Conservation (phyloP, 768 basidiomycete species). For the Phylloporus sp. region DNA sequence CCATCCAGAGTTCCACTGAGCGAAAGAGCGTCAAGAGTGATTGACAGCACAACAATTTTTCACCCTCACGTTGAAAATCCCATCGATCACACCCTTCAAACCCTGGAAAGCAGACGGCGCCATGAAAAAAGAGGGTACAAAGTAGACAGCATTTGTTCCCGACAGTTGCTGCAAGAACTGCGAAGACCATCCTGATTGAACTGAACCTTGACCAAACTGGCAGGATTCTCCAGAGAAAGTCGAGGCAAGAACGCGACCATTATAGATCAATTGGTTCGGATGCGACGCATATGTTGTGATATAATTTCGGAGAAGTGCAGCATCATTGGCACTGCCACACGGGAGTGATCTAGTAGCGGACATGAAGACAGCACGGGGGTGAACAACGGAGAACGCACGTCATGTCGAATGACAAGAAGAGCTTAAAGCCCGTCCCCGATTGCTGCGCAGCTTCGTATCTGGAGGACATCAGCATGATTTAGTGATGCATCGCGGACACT, state of each 20-base stretch:
- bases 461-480: conserved; percentile 18
- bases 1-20: conserved; percentile 81
- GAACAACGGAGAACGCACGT: conserved; percentile 37
- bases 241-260: conserved; percentile 52
- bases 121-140: conserved; percentile 68
- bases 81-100: conserved; percentile 48
- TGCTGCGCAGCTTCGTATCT: conserved; percentile 54
- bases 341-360: conserved; percentile 43
- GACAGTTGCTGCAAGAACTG: conserved; percentile 47
- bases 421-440: conserved; percentile 54
- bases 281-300: conserved; percentile 50
- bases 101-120: conserved; percentile 44
- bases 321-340: conserved; percentile 46
- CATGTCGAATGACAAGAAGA: conserved; percentile 81
- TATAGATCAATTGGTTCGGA: conserved; percentile 53
- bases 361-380: background rate
- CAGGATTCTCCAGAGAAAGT: conserved; percentile 71
- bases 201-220: conserved; percentile 53
- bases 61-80: conserved; percentile 51
- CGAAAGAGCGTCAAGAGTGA: conserved; percentile 8
- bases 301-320: conserved; percentile 45
- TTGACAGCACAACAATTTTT: conserved; percentile 5
- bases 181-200: conserved; percentile 50
- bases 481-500: conserved; percentile 17
- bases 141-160: conserved; percentile 46